These are phyloP conservation scores for Lumnitzera racemosa DNA, from an alignment of 345 rosid genomes.

Conservation along the genomic window DNA sequence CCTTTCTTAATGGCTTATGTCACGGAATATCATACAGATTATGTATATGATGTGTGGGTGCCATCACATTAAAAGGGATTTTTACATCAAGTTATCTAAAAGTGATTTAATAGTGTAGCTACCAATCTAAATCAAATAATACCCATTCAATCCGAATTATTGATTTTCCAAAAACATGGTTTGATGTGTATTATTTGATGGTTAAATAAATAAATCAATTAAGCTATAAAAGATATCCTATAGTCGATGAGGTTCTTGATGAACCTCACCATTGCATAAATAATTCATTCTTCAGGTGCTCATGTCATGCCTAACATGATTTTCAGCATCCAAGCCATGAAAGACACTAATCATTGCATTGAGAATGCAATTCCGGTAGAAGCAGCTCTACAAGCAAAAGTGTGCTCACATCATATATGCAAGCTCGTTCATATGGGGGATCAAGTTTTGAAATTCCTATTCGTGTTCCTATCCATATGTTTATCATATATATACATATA, in stretches of 20 bases:
- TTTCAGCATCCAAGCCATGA: constrained; percentile 1
- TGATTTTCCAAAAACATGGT: background rate
- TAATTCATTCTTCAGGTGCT: too few relatives aligned
- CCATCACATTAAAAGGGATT: background rate
- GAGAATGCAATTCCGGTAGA: constrained; percentile 6
- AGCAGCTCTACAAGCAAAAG: background rate
- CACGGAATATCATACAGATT: constrained; percentile 1
- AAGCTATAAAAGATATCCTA: too few relatives aligned
- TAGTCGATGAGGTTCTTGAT: too few relatives aligned
- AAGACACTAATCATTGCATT: constrained; percentile 11
- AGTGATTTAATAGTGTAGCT: too few relatives aligned
- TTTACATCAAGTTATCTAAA: too few relatives aligned
- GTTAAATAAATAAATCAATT: background rate
- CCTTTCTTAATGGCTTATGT: too few relatives aligned
- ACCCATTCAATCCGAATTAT: constrained; percentile 1
- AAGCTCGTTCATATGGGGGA: constrained; percentile 1
- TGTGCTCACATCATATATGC: constrained; percentile 8
- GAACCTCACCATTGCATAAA: too few relatives aligned
- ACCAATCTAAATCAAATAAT: too few relatives aligned
- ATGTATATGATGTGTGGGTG: constrained; percentile 1
- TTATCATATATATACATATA: background rate
- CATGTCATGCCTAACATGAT: too few relatives aligned
- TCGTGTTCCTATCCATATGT: background rate
- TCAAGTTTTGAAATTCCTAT: too few relatives aligned
- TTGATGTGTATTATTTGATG: background rate